phyloP scores from a whole-genome alignment of 208 protist species.

The Leishmania aethiopica region DNA sequence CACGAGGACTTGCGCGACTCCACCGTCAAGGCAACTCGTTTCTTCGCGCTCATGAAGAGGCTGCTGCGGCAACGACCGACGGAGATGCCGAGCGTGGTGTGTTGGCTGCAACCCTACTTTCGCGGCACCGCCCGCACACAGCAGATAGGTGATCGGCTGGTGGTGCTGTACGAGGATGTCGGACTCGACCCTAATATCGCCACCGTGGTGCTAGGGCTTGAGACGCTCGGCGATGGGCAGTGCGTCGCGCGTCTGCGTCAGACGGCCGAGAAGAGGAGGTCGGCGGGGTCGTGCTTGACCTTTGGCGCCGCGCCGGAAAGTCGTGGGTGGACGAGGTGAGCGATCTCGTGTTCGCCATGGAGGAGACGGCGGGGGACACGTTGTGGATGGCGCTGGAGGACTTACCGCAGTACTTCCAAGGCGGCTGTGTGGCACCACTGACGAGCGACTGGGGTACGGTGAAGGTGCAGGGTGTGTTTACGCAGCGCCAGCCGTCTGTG shows the following conservation, averaged over 20 bases:
- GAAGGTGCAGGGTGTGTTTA: constrained; percentile 45
- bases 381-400: constrained; percentile 73
- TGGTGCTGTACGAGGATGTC: constrained; percentile 36
- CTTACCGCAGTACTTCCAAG: constrained; percentile 62
- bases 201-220: constrained; percentile 38
- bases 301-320: constrained; percentile 45
- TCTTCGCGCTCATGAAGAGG: constrained; percentile 11
- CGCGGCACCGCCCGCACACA: constrained; percentile 38
- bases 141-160: constrained; percentile 28
- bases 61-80: constrained; percentile 4
- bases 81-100: constrained; percentile 3
- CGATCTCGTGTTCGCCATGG: constrained; percentile 29
- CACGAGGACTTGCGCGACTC: constrained; percentile 17
- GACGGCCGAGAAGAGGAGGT: constrained; percentile 8
- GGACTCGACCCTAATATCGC: constrained; percentile 37
- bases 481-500: constrained; percentile 36
- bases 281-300: constrained; percentile 20
- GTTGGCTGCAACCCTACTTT: constrained; percentile 37
- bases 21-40: constrained; percentile 15
- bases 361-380: constrained; percentile 8
- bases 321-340: constrained; percentile 44
- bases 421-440: constrained; percentile 47
- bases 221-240: constrained; percentile 21
- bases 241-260: constrained; percentile 36
- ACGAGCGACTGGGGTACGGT: constrained; percentile 23